phyloP scores from a whole-genome alignment of 139 green algal species.

The Ostreobium quekettii region DNA sequence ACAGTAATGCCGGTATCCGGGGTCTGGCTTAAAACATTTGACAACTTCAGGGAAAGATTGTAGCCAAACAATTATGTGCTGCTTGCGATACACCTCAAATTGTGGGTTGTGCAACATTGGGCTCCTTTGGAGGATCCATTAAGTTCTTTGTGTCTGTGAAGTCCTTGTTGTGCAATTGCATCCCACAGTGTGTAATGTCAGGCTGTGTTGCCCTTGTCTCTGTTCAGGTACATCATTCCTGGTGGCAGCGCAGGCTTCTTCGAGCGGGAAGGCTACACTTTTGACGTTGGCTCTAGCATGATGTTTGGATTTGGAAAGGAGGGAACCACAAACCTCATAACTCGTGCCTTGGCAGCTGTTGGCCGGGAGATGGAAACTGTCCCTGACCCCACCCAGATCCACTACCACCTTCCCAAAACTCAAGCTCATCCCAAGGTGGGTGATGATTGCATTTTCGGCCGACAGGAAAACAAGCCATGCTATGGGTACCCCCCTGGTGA shows the following conservation, averaged over 20 bases:
- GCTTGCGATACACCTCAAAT: not conserved
- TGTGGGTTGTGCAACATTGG: not conserved
- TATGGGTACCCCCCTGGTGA: too few relatives aligned
- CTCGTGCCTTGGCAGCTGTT: conserved; percentile 69
- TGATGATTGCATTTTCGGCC: not conserved
- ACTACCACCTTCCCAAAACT: conserved; percentile 85
- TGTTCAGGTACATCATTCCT: conserved; percentile 84
- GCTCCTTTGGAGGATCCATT: not conserved
- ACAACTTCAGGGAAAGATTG: too few relatives aligned
- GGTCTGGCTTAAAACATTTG: too few relatives aligned
- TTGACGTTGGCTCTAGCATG: conserved; percentile 92
- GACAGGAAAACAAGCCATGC: too few relatives aligned
- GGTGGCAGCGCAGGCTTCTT: conserved; percentile 82
- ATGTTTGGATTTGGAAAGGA: conserved; percentile 93
- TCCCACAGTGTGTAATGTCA: not conserved
- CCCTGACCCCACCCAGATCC: conserved; percentile 83
- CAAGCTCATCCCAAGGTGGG: conserved; percentile 48
- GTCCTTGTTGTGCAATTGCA: not conserved
- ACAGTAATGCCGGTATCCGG: too few relatives aligned
- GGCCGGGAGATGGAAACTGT: conserved; percentile 75
- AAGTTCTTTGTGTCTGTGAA: not conserved
- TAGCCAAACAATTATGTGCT: not conserved
- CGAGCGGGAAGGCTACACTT: conserved; percentile 83
- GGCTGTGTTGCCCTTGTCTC: not conserved
- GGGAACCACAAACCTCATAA: conserved; percentile 94